Evolutionary conservation across 352 stramenopile species (phyloP).

Genomic region (Pythium oligandrum): DNA sequence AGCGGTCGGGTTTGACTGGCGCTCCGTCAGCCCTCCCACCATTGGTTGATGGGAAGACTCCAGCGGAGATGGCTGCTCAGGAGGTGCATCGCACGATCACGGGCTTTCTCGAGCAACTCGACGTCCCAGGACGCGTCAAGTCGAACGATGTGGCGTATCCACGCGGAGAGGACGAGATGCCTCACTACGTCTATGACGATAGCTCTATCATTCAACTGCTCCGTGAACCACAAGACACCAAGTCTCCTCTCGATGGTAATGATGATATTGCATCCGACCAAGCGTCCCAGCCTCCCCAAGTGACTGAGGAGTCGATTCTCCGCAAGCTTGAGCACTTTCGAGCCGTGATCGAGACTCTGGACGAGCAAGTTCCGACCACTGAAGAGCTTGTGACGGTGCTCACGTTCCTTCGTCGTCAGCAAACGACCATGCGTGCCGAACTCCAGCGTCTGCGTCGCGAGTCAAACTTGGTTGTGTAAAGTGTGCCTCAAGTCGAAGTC

Average conservation of each 20-base stretch:
- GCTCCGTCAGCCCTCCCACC: too few species aligned
- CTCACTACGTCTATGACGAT: conserved; percentile 18
- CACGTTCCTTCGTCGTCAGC: conserved; percentile 12
- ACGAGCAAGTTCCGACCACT: conserved; percentile 10
- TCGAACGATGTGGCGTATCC: conserved; percentile 11
- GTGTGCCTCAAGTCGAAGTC: too few species aligned
- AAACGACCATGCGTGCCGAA: conserved; percentile 12
- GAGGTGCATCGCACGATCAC: conserved; percentile 9
- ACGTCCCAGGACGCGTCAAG: conserved; percentile 16
- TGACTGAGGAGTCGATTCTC: neutral
- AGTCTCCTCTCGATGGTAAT: too few species aligned
- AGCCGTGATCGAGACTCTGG: conserved; percentile 15
- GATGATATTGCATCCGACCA: too few species aligned
- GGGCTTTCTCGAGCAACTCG: conserved; percentile 13
- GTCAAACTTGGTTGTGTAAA: neutral
- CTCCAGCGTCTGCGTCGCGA: conserved; percentile 11
- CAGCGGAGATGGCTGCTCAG: neutral
- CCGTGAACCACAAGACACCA: neutral
- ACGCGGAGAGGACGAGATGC: conserved; percentile 14
- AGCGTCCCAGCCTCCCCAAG: too few species aligned
- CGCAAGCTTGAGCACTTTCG: conserved; percentile 17
- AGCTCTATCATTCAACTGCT: conserved; percentile 10
- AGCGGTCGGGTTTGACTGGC: neutral
- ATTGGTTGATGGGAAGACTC: too few species aligned
- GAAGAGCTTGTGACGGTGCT: conserved; percentile 13